Evolutionary conservation across 148 eudicot species (phyloP), one percentile per base, ranked within the genome.

Genomic region (Camellia sinensis): DNA sequence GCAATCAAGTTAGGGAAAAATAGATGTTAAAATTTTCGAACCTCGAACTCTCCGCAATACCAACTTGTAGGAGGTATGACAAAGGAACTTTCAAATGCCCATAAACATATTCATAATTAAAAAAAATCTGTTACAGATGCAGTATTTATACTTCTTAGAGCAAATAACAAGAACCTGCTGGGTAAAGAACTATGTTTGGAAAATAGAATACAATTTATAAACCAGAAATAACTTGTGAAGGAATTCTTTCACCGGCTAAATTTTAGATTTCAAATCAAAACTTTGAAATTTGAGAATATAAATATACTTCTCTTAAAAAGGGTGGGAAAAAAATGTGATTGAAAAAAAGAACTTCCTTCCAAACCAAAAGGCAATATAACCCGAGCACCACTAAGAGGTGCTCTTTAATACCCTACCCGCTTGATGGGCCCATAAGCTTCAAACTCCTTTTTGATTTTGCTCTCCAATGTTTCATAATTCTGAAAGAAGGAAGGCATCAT

Each of bases 351-450:
- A 84, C 82, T 81, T 85, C 94, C 92, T 89, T 91, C 94, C 97
- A 83, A 91, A 84, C 82, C 85, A 82, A 89, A 89, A 89, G 81
- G 78, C 37, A 29, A 80, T 86, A 88, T 81, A 88, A 91, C 94
- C 91, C 52, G 83, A 87, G 87, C 87, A 91, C 86, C 86, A 74
- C 71, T 80, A 57, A 66, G 84, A 87, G 82, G 80, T 76, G 85
- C 86, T 86, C 82, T 78, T 60, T 56, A 87, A 86, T 87, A 94
- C 98, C 98, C 90, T 94, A 94, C 99, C 99, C 93, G 91, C 83
- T 97, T 97, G 88, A 97, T 94, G 46, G 99, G 95, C 74, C 99
- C 99, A 84, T 94, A 97, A 81, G 99, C 92, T 87, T 97, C 99
- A 87, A 97, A 97, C 94, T 97, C 99, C 91, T 98, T 92, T 90